Conservation (phyloP, 2,329 filamentous ascomycete genomes). For the Mycosphaerella arachidis region DNA sequence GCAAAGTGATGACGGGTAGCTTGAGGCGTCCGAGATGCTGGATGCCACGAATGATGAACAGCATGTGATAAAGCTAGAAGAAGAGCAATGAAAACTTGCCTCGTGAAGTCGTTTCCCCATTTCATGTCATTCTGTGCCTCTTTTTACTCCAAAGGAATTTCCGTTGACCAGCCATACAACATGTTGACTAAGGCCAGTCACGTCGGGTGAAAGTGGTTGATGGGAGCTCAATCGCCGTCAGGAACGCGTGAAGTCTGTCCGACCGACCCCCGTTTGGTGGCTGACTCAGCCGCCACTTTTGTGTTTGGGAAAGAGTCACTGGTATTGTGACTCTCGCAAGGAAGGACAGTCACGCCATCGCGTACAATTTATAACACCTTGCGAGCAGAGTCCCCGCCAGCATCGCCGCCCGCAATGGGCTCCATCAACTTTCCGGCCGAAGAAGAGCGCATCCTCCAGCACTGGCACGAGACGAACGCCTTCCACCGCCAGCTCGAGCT, state of each 20-base stretch:
- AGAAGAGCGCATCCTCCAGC: slow-evolving; percentile 76
- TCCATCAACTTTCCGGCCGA: slow-evolving; percentile 80
- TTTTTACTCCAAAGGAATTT: too few relatives aligned
- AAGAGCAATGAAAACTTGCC: neutral
- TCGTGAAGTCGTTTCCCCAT: neutral
- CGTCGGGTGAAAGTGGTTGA: neutral
- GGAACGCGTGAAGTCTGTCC: neutral
- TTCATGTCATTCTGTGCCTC: neutral
- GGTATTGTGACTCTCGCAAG: neutral
- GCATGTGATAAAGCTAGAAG: neutral
- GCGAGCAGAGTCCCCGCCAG: neutral
- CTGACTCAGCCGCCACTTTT: neutral
- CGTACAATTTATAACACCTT: neutral
- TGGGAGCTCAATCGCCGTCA: neutral
- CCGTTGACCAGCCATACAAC: neutral
- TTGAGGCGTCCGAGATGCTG: neutral
- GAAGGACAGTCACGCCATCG: neutral
- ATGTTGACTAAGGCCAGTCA: neutral
- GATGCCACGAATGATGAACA: neutral
- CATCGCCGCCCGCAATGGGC: slow-evolving; percentile 35
- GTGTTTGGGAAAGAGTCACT: neutral
- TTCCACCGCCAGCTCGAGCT: slow-evolving; percentile 86
- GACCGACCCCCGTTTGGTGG: neutral
- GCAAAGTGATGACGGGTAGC: neutral
- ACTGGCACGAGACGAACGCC: slow-evolving; percentile 88